Conservation (phyloP, 768 basidiomycete genomes). For the Russula sp. region DNA sequence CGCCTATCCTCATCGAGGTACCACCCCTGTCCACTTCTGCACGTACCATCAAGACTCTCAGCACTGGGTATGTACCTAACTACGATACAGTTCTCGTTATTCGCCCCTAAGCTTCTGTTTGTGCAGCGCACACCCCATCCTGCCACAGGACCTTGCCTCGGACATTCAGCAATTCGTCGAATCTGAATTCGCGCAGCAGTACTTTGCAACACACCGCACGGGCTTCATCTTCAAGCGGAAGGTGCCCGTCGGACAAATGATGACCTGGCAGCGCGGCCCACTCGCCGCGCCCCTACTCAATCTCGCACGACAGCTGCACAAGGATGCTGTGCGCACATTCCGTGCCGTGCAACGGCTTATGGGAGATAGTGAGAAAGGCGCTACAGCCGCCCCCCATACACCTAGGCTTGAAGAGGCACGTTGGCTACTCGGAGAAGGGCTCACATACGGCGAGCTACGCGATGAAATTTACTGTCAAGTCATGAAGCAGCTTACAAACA, state of each 20-base stretch:
- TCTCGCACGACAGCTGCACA: conserved; percentile 56
- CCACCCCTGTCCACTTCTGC: conserved; percentile 7
- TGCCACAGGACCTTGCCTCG: conserved; percentile 73
- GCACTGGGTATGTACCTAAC: conserved; percentile 52
- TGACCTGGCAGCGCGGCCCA: conserved; percentile 82
- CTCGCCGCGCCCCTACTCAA: conserved; percentile 71
- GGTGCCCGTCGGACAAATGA: conserved; percentile 79
- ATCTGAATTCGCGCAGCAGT: conserved; percentile 78
- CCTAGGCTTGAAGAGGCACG: conserved; percentile 73
- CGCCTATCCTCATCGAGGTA: conserved; percentile 54
- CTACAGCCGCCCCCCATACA: conserved; percentile 40
- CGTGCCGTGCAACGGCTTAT: conserved; percentile 88
- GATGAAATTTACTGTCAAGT: conserved; percentile 93
- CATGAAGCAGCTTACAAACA: conserved; percentile 85
- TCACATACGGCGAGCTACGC: conserved; percentile 74
- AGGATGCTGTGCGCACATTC: conserved; percentile 80
- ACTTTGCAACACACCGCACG: conserved; percentile 86
- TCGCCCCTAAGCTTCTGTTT: not conserved
- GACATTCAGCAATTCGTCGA: conserved; percentile 87
- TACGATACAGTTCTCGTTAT: not conserved
- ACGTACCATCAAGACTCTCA: conserved; percentile 40
- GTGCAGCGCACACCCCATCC: conserved; percentile 61
- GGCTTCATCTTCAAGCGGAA: conserved; percentile 81
- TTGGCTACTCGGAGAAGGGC: conserved; percentile 77
- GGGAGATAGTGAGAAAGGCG: conserved; percentile 84